phyloP scores from a whole-genome alignment of 106 monocot genomes.

The Alisma plantagoaquatica region DNA sequence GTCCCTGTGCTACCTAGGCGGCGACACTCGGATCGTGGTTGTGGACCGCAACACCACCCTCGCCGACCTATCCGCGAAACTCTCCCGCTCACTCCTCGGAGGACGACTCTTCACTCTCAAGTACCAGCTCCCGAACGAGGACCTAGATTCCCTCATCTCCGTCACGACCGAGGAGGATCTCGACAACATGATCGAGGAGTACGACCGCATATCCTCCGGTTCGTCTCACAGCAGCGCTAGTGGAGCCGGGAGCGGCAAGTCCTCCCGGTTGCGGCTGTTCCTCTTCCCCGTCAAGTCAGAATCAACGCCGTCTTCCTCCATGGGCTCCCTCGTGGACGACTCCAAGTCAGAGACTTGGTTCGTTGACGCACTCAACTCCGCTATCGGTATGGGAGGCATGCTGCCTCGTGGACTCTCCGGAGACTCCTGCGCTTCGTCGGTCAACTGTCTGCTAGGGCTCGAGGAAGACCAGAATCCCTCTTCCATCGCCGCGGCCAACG shows the following conservation, averaged over 20 bases:
- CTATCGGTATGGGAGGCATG: conserved; percentile 37
- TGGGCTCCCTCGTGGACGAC: conserved; percentile 71
- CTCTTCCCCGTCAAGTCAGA: conserved; percentile 66
- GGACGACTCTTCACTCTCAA: conserved; percentile 61
- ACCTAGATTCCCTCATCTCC: conserved; percentile 93
- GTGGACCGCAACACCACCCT: conserved; percentile 72
- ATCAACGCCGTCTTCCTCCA: conserved; percentile 42
- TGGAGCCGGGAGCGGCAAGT: conserved; percentile 12
- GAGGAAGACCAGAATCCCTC: conserved; percentile 46
- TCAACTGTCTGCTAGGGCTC: conserved; percentile 84
- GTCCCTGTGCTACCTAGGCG: conserved; percentile 91
- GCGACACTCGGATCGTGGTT: conserved; percentile 83
- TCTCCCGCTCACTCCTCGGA: conserved; percentile 63
- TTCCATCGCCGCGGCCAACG: conserved; percentile 7
- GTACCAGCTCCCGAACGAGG: conserved; percentile 97
- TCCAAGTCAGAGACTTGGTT: conserved; percentile 95
- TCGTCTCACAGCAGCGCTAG: conserved; percentile 12
- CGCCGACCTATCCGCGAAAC: conserved; percentile 45
- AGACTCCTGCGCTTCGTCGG: conserved; percentile 55
- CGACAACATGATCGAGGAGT: conserved; percentile 98
- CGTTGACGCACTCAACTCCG: conserved; percentile 85
- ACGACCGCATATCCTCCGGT: conserved; percentile 46
- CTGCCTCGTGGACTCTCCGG: conserved; percentile 36
- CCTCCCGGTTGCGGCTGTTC: conserved; percentile 56
- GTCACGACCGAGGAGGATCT: conserved; percentile 93